phyloP scores from a whole-genome alignment of 805 yeast genomes.

The Yamadazyma endophytica region DNA sequence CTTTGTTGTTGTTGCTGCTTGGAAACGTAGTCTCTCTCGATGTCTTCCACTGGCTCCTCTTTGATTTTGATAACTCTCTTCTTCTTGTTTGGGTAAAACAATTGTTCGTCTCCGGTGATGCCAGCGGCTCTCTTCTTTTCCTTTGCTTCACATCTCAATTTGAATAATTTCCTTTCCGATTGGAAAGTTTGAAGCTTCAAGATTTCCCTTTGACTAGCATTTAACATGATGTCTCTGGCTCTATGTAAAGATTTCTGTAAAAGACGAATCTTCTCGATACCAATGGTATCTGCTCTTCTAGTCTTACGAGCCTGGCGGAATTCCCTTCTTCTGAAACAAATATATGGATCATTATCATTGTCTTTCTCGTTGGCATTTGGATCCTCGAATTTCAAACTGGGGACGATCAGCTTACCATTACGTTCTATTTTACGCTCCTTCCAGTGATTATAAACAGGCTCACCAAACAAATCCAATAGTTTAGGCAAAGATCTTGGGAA shows the following conservation, averaged over 20 bases:
- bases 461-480: constrained; percentile 59
- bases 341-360: constrained; percentile 85
- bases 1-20: constrained; percentile 16
- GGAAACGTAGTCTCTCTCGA: constrained; percentile 22
- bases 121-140: constrained; percentile 69
- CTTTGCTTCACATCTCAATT: constrained; percentile 69
- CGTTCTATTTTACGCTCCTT: constrained; percentile 64
- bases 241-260: constrained; percentile 73
- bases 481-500: constrained; percentile 40
- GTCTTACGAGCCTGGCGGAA: constrained; percentile 95
- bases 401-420: constrained; percentile 67
- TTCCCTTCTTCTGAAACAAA: constrained; percentile 93
- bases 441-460: constrained; percentile 76
- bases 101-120: constrained; percentile 80
- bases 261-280: constrained; percentile 74
- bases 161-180: constrained; percentile 64
- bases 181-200: constrained; percentile 58
- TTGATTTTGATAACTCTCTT: constrained; percentile 42
- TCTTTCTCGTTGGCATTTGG: constrained; percentile 74
- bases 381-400: constrained; percentile 79
- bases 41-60: constrained; percentile 34
- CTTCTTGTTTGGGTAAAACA: constrained; percentile 72
- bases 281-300: constrained; percentile 86
- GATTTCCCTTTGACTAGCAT: constrained; percentile 73
- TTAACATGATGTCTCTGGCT: constrained; percentile 63